Conservation (phyloP, 2,329 filamentous ascomycete genomes). For the Colletotrichum higginsianum region DNA sequence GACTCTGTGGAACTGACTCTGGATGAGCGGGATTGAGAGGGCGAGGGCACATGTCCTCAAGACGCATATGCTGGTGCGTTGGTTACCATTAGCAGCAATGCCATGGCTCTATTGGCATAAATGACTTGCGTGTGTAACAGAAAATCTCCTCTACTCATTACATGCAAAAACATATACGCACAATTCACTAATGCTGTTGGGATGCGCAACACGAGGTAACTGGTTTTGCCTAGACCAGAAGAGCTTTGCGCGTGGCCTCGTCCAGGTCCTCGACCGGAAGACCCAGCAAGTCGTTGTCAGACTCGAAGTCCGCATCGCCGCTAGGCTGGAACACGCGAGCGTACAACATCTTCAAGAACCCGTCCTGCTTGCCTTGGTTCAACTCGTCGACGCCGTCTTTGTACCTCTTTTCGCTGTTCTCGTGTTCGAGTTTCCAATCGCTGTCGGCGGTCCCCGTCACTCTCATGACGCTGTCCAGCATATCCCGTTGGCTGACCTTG, state of each 20-base stretch:
- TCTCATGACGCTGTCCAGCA: conserved; percentile 72
- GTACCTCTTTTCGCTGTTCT: conserved; percentile 63
- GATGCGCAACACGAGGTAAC: too few relatives aligned
- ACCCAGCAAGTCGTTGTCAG: conserved; percentile 66
- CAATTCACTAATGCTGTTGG: too few relatives aligned
- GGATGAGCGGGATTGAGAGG: too few relatives aligned
- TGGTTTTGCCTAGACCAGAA: background rate
- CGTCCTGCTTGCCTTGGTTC: conserved; percentile 55
- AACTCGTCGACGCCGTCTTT: conserved; percentile 62
- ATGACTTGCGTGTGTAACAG: too few relatives aligned
- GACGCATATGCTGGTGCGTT: too few relatives aligned
- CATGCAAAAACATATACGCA: too few relatives aligned
- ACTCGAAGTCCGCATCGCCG: conserved; percentile 39
- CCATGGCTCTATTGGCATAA: too few relatives aligned
- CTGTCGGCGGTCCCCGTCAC: conserved; percentile 69
- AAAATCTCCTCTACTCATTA: too few relatives aligned
- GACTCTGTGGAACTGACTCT: too few relatives aligned
- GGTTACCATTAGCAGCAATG: too few relatives aligned
- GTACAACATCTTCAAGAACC: conserved; percentile 55
- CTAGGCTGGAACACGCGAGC: conserved; percentile 23
- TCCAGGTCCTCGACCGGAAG: conserved; percentile 73
- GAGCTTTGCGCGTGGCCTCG: conserved; percentile 58
- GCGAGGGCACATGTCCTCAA: too few relatives aligned
- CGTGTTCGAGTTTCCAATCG: conserved; percentile 66
- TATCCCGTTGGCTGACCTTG: conserved; percentile 72